Base-by-base conservation (phyloP, 108 stramenopile genomes). In the Chaetoceros muelleri region DNA sequence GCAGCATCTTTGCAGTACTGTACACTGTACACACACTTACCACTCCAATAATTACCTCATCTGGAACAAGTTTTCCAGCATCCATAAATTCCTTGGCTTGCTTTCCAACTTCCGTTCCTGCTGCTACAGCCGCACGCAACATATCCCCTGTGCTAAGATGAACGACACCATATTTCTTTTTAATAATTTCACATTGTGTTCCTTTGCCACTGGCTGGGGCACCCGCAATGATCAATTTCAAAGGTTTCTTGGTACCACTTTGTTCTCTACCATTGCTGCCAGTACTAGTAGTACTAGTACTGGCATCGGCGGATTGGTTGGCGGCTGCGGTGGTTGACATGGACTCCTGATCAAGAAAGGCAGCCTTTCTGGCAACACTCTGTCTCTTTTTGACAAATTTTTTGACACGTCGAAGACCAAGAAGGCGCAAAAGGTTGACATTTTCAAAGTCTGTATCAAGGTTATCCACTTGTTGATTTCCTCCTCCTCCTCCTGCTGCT, bases 41-140 rank as follows among this genome's bases (percentile, higher is more conserved):
- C 44, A 82, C 66, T 44, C 81, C 85, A 58, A 92, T 92, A 56
- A 95, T 90, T 30, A 94, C 77, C 20, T 90, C 88, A 61, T 95
- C 94, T 0, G 90, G 87, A 21, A 95, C 94, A 24, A 95, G 82
- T 58, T 86, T 68, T 21, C 94, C 94, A 29, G 71, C 30, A 48
- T 89, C 85, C 85, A 93, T 85, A 46, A 62, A 82, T 24, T 77
- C 75, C 67, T 85, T 80, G 17, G 82, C 84, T 46, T 52, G 10
- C 53, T 62, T 67, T 40, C 82, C 82, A 19, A 84, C 71, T 24
- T 76, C 73, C 1, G 67, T 73, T 46, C 55, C 72, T 5, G 70
- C 74, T 22, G 73, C 71, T 21, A 81, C 80, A 2, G 78, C 74
- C 1, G 75, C 77, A 44, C 88, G 72, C 17, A 90, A 74, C 84